Base-by-base conservation (phyloP, 305 asterid genomes). In the Petunia hybrid region DNA sequence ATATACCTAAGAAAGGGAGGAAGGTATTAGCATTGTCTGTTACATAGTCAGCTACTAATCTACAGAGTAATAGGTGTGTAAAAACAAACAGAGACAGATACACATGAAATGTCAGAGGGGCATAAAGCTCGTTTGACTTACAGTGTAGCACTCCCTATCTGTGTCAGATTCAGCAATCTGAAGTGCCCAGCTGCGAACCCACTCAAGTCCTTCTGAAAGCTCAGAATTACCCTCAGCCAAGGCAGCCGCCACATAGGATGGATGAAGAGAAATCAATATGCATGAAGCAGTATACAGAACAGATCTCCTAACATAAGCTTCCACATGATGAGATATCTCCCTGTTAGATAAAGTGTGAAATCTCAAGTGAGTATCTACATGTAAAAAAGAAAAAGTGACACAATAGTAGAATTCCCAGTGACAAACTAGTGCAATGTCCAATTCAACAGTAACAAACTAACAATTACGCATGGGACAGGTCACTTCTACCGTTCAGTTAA, bases 261-360 rank as follows among this genome's bases (percentile, higher is more conserved):
- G 99, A 86, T 93, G 95, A 86, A 96, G 95, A 84, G 98, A 95
- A 86, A 90, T 82, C 71, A 96, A 71, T 83, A 91, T 79, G 84
- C 98, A 94, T 6, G 98, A 93, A 85, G 97, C 98, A 45, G 98
- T 91, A 87, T 92, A 96, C 78, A 94, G 95, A 70, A 91, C 99
- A 79, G 97, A 89, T 87, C 97, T 90, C 83, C 99, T 88, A 80
- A 96, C 98, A 80, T 88, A 93, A 68, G 98, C 94, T 88, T 96
- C 99, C 77, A 87, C 85, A 67, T 96, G 99, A 82, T 87, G 89
- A 77, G 92, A 92, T 81, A 96, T 85, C 85, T 83, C 97, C 91
- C 98, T 96, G 97, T 59, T 42, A 75, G 86, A 45, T 53, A 67
- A 62, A 78, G 70, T 67, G 4, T 4, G 67, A n/a, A 70, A 76